Percentiles rank a stretch among this genome's conserved stretches.
These are phyloP conservation scores for Tolypocladium ophioglossoides DNA, from an alignment of 2,329 filamentous ascomycete species.

Conservation along the genomic window DNA sequence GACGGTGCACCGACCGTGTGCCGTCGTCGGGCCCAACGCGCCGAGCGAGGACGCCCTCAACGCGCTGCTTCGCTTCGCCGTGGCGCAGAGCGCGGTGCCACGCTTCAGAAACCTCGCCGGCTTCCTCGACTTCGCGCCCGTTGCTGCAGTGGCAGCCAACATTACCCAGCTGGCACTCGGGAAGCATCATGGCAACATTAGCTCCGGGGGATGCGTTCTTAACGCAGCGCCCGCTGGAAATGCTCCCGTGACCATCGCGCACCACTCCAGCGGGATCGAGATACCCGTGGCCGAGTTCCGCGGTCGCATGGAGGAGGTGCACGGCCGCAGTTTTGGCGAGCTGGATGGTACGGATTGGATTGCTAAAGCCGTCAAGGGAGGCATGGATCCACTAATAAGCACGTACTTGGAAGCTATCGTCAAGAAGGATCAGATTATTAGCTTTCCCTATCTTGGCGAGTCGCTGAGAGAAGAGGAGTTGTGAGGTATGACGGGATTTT, in stretches of 20 bases:
- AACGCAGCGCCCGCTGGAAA: neutral
- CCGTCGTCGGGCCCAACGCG: conserved; percentile 8
- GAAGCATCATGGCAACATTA: neutral
- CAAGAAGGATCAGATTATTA: neutral
- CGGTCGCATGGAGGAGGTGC: neutral
- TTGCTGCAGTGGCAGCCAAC: neutral
- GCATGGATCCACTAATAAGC: neutral
- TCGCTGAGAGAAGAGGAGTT: neutral
- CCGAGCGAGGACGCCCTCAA: conserved; percentile 6
- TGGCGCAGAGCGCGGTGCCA: neutral
- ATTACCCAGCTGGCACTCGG: neutral
- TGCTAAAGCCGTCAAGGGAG: neutral
- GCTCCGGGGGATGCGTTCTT: neutral
- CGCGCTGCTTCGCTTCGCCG: neutral
- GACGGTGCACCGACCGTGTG: conserved; percentile 15
- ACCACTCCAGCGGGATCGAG: neutral
- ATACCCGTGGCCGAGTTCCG: neutral
- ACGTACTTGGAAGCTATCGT: neutral
- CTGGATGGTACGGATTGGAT: neutral
- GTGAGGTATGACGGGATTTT: neutral
- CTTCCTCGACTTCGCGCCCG: neutral
- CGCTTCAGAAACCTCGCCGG: neutral
- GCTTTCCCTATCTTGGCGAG: neutral
- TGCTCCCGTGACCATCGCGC: neutral
- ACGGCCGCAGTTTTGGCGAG: neutral